Evolutionary conservation across 768 basidiomycete species (phyloP).

Genomic region (Sporobolomyces pararoseus): DNA sequence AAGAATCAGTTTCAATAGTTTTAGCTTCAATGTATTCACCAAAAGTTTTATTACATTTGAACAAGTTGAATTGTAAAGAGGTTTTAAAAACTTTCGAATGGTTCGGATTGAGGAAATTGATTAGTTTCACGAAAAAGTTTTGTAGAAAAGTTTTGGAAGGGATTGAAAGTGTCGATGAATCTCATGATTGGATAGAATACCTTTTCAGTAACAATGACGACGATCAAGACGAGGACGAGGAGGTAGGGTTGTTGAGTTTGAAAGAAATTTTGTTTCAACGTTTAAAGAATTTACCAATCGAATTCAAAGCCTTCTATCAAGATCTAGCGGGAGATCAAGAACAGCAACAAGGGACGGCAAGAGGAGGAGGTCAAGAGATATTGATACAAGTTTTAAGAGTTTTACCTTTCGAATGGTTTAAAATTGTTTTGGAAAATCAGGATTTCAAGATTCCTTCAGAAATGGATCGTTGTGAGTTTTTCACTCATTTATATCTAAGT

Average conservation of each 20-base stretch:
- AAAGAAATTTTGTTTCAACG: background rate
- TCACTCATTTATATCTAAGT: background rate
- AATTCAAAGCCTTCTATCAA: conserved; percentile 16
- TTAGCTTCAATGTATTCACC: conserved; percentile 36
- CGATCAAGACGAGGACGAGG: too few relatives aligned
- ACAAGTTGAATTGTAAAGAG: background rate
- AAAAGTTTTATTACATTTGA: conserved; percentile 14
- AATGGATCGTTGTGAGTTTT: conserved; percentile 28
- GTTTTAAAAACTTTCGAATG: conserved; percentile 21
- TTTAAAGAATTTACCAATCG: background rate
- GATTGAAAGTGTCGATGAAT: background rate
- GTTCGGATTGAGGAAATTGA: conserved; percentile 23
- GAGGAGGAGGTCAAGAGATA: background rate
- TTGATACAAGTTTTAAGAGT: conserved; percentile 16
- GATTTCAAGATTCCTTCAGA: conserved; percentile 7
- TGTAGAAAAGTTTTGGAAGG: background rate
- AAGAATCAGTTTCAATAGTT: conserved; percentile 14
- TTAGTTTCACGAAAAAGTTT: background rate
- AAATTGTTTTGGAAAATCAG: conserved; percentile 4
- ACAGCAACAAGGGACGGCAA: too few relatives aligned
- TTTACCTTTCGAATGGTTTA: conserved; percentile 34
- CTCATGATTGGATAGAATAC: conserved; percentile 6
- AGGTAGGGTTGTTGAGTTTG: too few relatives aligned
- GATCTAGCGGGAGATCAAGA: too few relatives aligned
- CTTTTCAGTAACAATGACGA: background rate